A percentile compares a stretch with the other conserved stretches of the same genome.
Conservation (phyloP, 208 protist species). For the Novymonas esmeraldas region DNA sequence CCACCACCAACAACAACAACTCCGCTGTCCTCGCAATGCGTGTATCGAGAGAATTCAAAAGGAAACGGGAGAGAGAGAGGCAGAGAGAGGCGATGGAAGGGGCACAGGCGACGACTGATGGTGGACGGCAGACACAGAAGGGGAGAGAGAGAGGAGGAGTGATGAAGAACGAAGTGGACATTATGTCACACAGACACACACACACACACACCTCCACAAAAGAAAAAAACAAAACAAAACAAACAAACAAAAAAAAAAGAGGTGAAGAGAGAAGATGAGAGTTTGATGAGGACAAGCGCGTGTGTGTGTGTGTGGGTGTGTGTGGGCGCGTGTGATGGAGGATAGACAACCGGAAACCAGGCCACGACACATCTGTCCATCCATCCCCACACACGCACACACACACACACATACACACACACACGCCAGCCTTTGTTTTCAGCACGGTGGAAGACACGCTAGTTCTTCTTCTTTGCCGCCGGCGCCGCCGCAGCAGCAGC, state of each 20-base stretch:
- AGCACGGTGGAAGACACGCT: no score
- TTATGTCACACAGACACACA: constrained; percentile 24
- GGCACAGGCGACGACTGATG: neutral
- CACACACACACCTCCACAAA: neutral
- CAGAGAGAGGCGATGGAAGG: neutral
- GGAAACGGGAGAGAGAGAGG: no score
- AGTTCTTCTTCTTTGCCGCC: neutral
- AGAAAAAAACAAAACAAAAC: constrained; percentile 7
- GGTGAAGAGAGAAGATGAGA: neutral
- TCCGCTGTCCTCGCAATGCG: no score
- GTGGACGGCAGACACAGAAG: neutral
- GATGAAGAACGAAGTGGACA: constrained; percentile 5
- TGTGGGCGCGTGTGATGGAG: neutral
- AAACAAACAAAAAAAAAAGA: neutral
- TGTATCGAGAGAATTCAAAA: neutral
- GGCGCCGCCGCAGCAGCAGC: neutral
- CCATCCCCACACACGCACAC: neutral
- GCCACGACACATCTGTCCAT: neutral
- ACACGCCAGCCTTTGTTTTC: neutral
- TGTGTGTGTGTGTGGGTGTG: neutral
- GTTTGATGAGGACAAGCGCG: no score
- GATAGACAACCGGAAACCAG: neutral
- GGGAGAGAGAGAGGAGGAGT: constrained; percentile 2
- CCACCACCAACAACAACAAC: no score
- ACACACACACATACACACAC: neutral